These are phyloP conservation scores for Sanguinoderma infundibulare DNA, from an alignment of 1,284 basidiomycete genomes.

Conservation along the genomic window DNA sequence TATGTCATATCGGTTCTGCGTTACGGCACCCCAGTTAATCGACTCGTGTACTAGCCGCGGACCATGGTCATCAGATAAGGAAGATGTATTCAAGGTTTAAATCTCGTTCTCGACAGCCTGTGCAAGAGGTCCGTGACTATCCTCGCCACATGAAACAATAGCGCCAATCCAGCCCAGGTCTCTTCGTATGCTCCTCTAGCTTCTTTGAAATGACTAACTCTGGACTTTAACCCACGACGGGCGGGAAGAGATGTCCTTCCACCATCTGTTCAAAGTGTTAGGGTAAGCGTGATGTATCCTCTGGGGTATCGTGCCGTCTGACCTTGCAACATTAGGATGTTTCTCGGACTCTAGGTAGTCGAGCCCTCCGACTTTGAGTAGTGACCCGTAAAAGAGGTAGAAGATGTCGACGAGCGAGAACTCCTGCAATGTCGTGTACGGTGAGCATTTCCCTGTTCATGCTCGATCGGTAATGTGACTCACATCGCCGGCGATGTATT, in stretches of 20 bases:
- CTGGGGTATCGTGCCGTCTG: background rate
- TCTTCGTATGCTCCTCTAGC: background rate
- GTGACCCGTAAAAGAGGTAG: slow-evolving; percentile 50
- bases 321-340: slow-evolving; percentile 38
- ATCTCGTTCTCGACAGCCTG: too few relatives aligned
- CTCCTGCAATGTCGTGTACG: slow-evolving; percentile 34
- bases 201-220: background rate
- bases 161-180: too few relatives aligned
- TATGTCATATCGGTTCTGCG: too few relatives aligned
- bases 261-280: background rate
- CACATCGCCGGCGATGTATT: slow-evolving; percentile 53
- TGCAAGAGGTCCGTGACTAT: background rate
- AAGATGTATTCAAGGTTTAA: too few relatives aligned
- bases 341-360: slow-evolving; percentile 26
- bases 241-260: background rate
- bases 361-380: slow-evolving; percentile 27
- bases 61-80: too few relatives aligned
- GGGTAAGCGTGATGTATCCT: background rate
- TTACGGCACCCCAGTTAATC: too few relatives aligned
- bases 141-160: background rate
- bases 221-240: background rate
- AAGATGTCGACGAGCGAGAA: slow-evolving; percentile 56
- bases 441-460: slow-evolving; percentile 26
- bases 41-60: too few relatives aligned
- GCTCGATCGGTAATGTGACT: slow-evolving; percentile 15